These are phyloP conservation scores for Alternaria metachromatica DNA, from an alignment of 2,329 filamentous ascomycete species.

Conservation along the genomic window DNA sequence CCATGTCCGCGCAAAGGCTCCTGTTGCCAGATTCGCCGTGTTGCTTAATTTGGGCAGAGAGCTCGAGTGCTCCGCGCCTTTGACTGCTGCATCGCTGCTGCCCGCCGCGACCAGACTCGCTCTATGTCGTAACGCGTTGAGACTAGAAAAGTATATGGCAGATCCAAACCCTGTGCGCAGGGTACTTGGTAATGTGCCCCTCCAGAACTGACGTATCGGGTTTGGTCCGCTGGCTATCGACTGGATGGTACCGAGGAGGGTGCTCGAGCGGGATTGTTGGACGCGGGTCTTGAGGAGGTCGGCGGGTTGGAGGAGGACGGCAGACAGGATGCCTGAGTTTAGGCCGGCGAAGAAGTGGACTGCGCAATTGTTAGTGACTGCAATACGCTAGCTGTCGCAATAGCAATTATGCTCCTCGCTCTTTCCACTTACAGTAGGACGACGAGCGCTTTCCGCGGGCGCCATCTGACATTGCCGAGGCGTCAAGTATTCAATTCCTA, in stretches of 20 bases:
- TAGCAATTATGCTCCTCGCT: background rate
- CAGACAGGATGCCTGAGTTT: conserved; percentile 83
- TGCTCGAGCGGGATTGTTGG: conserved; percentile 78
- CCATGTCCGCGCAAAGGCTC: conserved; percentile 81
- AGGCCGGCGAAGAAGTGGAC: conserved; percentile 89
- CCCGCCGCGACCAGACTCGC: conserved; percentile 51
- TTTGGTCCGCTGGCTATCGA: conserved; percentile 71
- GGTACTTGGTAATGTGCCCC: conserved; percentile 90
- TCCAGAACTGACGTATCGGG: conserved; percentile 81
- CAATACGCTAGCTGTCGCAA: background rate
- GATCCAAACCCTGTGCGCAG: conserved; percentile 91
- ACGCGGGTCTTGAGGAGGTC: conserved; percentile 96
- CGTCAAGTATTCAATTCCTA: conserved; percentile 34
- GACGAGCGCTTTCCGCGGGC: conserved; percentile 53
- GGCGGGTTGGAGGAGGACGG: conserved; percentile 89
- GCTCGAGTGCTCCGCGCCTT: conserved; percentile 61
- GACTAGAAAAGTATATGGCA: conserved; percentile 89
- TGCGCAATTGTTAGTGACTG: conserved; percentile 6
- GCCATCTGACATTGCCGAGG: conserved; percentile 60
- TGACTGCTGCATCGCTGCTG: conserved; percentile 16
- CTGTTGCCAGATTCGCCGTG: conserved; percentile 82
- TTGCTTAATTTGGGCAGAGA: conserved; percentile 83
- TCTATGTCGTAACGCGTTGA: conserved; percentile 81
- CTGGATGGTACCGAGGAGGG: conserved; percentile 72
- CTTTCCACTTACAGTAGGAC: conserved; percentile 53